phyloP scores from a whole-genome alignment of 495 filamentous ascomycete species.

The Penicillium parvum region DNA sequence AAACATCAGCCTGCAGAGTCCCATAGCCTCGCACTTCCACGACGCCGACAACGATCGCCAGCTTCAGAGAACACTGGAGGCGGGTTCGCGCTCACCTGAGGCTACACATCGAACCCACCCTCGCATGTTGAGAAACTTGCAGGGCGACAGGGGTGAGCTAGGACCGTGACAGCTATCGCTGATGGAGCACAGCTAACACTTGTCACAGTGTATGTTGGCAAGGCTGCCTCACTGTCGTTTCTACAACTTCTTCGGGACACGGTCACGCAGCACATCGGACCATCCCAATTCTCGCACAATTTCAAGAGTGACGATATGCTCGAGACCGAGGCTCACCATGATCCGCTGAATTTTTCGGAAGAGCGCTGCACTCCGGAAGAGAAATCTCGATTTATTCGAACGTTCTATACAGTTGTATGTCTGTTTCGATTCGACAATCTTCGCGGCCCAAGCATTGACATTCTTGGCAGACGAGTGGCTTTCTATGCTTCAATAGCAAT shows the following conservation, averaged over 20 bases:
- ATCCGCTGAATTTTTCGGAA: slow-evolving; percentile 22
- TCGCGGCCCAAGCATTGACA: slow-evolving; percentile 1
- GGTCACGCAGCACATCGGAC: slow-evolving; percentile 40
- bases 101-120: slow-evolving; percentile 35
- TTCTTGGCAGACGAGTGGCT: slow-evolving; percentile 29
- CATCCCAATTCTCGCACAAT: slow-evolving; percentile 41
- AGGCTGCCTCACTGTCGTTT: slow-evolving; percentile 40
- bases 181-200: background rate
- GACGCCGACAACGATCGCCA: slow-evolving; percentile 3
- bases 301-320: slow-evolving; percentile 40
- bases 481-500: slow-evolving; percentile 21
- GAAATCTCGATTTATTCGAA: slow-evolving; percentile 23
- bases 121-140: slow-evolving; percentile 36
- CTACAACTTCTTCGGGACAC: slow-evolving; percentile 39
- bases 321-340: slow-evolving; percentile 34
- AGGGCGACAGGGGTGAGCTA: slow-evolving; percentile 33
- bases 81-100: slow-evolving; percentile 25
- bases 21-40: slow-evolving; percentile 1
- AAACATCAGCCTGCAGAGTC: background rate
- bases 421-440: slow-evolving; percentile 4
- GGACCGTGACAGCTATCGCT: too few relatives aligned
- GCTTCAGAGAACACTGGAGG: slow-evolving; percentile 1
- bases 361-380: slow-evolving; percentile 18
- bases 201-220: slow-evolving; percentile 35
- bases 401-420: slow-evolving; percentile 30